Conservation (phyloP, 2,329 filamentous ascomycete genomes). For the Hypoxylon sp. region DNA sequence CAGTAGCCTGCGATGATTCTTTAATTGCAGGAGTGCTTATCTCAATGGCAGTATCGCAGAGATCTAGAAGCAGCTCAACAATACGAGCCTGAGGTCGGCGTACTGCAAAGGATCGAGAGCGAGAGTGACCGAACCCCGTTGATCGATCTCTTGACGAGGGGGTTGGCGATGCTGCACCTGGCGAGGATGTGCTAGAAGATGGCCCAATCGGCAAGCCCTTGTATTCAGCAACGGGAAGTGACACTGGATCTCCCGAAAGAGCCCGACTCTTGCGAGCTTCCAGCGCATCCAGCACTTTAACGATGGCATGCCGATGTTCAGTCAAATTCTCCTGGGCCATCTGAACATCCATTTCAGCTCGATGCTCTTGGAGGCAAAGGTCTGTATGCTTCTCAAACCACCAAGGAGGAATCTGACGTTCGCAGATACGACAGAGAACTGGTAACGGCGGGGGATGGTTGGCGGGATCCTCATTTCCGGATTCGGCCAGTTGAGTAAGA, state of each 20-base stretch:
- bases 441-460: constrained; percentile 85
- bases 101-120: constrained; percentile 90
- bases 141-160: constrained; percentile 81
- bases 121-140: constrained; percentile 81
- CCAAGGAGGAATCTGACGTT: constrained; percentile 97
- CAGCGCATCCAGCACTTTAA: constrained; percentile 92
- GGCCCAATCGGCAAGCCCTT: constrained; percentile 88
- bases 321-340: constrained; percentile 92
- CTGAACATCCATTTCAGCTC: constrained; percentile 97
- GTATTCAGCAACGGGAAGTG: constrained; percentile 79
- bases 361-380: constrained; percentile 93
- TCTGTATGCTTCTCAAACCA: constrained; percentile 99
- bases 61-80: constrained; percentile 92
- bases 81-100: constrained; percentile 91
- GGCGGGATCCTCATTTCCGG: constrained; percentile 80
- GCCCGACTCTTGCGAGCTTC: constrained; percentile 82
- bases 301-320: constrained; percentile 94
- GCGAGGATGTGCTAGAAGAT: constrained; percentile 78
- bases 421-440: constrained; percentile 95
- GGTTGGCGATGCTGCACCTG: constrained; percentile 78
- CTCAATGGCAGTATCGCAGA: constrained; percentile 95
- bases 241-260: constrained; percentile 67
- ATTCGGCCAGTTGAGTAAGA: constrained; percentile 89
- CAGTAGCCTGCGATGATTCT: constrained; percentile 77
- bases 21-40: constrained; percentile 96